A percentile compares a stretch with the other conserved stretches of the same genome.
Evolutionary conservation across 2,329 filamentous ascomycete species (phyloP).

Genomic region (Colletotrichum musicola): DNA sequence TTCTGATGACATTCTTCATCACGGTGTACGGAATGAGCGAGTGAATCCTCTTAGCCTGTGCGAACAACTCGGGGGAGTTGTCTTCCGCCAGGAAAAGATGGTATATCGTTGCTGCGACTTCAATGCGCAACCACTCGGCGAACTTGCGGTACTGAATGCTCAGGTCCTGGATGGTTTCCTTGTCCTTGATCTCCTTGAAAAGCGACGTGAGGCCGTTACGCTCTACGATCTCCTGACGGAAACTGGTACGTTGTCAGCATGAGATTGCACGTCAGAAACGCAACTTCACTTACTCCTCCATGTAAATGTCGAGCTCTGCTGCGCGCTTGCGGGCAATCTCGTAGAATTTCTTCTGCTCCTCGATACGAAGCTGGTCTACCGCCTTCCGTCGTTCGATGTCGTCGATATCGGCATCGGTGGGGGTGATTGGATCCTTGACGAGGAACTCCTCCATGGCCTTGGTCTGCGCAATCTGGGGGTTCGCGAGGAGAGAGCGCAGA

Average conservation of each 20-base stretch:
- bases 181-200: constrained; percentile 92
- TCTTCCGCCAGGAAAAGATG: constrained; percentile 98
- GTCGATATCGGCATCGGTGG: constrained; percentile 84
- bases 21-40: constrained; percentile 93
- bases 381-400: constrained; percentile 85
- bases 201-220: constrained; percentile 89
- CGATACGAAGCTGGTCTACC: constrained; percentile 88
- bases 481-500: constrained; percentile 86
- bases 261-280: constrained; percentile 22
- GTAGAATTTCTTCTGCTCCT: constrained; percentile 95
- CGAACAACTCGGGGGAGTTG: constrained; percentile 96
- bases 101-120: constrained; percentile 95
- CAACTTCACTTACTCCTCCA: constrained; percentile 78
- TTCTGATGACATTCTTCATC: constrained; percentile 95
- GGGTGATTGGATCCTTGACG: constrained; percentile 75
- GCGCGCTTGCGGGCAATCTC: constrained; percentile 93
- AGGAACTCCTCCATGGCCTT: constrained; percentile 89
- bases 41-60: constrained; percentile 93
- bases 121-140: constrained; percentile 96
- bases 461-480: constrained; percentile 85
- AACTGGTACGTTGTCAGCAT: constrained; percentile 55
- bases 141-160: constrained; percentile 98
- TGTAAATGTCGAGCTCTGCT: constrained; percentile 94
- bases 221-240: constrained; percentile 76
- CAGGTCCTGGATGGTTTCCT: constrained; percentile 86